These are phyloP conservation scores for Aspergillus baeticus DNA, from an alignment of 495 filamentous ascomycete species.

Conservation along the genomic window DNA sequence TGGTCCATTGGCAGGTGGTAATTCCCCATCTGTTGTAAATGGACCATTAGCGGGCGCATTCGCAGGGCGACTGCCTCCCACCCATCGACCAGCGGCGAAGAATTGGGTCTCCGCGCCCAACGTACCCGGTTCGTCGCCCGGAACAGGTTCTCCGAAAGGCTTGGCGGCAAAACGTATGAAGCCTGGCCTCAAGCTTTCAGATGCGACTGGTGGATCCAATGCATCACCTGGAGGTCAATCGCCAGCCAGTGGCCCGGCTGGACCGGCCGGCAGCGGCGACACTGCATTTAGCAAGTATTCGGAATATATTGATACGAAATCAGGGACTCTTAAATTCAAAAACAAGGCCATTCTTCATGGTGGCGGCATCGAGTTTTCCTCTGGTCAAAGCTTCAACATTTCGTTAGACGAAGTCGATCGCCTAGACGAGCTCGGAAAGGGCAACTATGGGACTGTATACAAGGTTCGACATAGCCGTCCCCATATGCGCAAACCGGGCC, in stretches of 20 bases:
- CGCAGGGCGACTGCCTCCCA: constrained; percentile 38
- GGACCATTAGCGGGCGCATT: constrained; percentile 35
- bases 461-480: constrained; percentile 87
- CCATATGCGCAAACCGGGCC: constrained; percentile 72
- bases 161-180: constrained; percentile 55
- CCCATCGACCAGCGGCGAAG: constrained; percentile 36
- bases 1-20: constrained; percentile 10
- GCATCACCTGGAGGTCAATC: constrained; percentile 18
- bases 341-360: constrained; percentile 88
- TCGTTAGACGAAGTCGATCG: constrained; percentile 95
- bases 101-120: constrained; percentile 55
- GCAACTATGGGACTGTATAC: constrained; percentile 98
- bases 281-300: constrained; percentile 88
- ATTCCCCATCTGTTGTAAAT: constrained; percentile 19
- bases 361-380: constrained; percentile 87
- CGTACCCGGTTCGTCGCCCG: constrained; percentile 27
- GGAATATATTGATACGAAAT: constrained; percentile 86
- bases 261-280: constrained; percentile 35
- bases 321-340: constrained; percentile 88
- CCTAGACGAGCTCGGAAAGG: constrained; percentile 93
- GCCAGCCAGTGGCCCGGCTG: constrained; percentile 20
- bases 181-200: constrained; percentile 50
- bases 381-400: constrained; percentile 86
- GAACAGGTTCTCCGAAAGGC: constrained; percentile 42
- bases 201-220: constrained; percentile 38